A percentile compares a stretch with the other conserved stretches of the same genome.
Evolutionary conservation across 2,329 filamentous ascomycete genomes (phyloP).

Genomic region (Xylaria sp.): DNA sequence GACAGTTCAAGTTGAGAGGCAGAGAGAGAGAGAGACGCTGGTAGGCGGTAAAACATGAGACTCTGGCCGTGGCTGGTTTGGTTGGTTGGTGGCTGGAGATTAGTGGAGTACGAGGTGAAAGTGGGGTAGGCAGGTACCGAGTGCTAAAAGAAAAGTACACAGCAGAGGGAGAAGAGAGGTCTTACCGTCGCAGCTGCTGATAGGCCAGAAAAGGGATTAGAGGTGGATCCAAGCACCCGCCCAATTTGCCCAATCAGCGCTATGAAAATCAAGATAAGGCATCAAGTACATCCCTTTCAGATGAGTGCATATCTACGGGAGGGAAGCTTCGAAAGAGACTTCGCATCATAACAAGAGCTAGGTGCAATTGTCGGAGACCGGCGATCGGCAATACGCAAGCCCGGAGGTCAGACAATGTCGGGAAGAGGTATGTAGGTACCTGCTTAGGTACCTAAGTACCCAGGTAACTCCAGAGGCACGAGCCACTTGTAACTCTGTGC

Average conservation of each 20-base stretch:
- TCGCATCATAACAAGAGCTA: slow-evolving; percentile 9
- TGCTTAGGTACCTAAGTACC: neutral
- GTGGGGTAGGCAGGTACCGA: neutral
- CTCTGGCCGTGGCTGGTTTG: slow-evolving; percentile 8
- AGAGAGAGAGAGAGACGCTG: neutral
- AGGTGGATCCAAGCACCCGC: neutral
- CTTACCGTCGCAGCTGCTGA: slow-evolving; percentile 4
- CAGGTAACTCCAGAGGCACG: slow-evolving; percentile 4
- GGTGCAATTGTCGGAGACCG: neutral
- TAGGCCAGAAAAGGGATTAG: slow-evolving; percentile 6
- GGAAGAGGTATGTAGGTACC: too few species aligned
- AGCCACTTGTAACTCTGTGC: slow-evolving; percentile 32
- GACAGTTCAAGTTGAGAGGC: neutral
- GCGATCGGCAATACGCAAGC: neutral
- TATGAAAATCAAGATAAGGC: slow-evolving; percentile 12
- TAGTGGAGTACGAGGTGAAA: neutral
- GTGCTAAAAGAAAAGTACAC: too few species aligned
- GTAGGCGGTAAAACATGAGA: neutral
- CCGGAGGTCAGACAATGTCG: neutral
- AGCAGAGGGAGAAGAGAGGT: neutral
- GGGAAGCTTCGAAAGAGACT: slow-evolving; percentile 17
- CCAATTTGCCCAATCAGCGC: neutral
- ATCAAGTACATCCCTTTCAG: slow-evolving; percentile 20
- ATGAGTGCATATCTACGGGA: slow-evolving; percentile 21
- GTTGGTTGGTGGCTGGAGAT: slow-evolving; percentile 7